These are phyloP conservation scores for Talaromyces rugulosus DNA, from an alignment of 2,329 filamentous ascomycete genomes.

Conservation along the genomic window DNA sequence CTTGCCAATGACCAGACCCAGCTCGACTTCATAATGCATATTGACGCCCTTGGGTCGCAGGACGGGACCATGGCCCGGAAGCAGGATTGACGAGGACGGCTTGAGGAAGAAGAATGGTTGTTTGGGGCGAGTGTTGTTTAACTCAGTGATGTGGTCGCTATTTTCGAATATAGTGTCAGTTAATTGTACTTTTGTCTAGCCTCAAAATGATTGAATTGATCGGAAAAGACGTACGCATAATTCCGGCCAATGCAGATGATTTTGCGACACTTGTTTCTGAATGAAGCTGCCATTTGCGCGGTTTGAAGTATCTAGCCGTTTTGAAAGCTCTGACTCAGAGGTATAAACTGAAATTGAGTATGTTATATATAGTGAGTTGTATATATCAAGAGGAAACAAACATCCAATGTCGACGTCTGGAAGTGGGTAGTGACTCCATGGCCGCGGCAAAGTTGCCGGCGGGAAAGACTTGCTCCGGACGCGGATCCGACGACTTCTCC, in stretches of 20 bases:
- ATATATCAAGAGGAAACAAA: not conserved
- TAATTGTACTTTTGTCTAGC: not conserved
- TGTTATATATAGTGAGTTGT: not conserved
- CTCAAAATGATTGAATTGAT: not conserved
- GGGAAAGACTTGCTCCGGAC: slow-evolving; percentile 7
- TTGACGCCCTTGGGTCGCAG: slow-evolving; percentile 77
- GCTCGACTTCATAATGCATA: slow-evolving; percentile 92
- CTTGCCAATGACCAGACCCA: slow-evolving; percentile 85
- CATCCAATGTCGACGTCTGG: not conserved
- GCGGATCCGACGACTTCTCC: not conserved
- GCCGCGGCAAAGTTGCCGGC: not conserved
- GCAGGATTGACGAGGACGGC: slow-evolving; percentile 79
- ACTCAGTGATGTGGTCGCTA: slow-evolving; percentile 88
- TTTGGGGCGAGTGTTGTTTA: slow-evolving; percentile 81
- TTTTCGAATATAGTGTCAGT: not conserved
- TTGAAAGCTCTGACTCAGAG: not conserved
- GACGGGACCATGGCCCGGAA: slow-evolving; percentile 72
- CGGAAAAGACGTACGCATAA: slow-evolving; percentile 67
- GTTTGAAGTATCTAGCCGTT: too few relatives aligned
- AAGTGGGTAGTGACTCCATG: too few relatives aligned
- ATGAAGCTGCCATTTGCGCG: slow-evolving; percentile 35
- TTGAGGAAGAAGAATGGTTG: slow-evolving; percentile 99
- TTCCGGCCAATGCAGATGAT: slow-evolving; percentile 93
- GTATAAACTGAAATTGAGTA: not conserved
- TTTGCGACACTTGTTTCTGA: slow-evolving; percentile 59